Conservation (phyloP, 106 monocot genomes). For the Alisma plantagoaquatica region DNA sequence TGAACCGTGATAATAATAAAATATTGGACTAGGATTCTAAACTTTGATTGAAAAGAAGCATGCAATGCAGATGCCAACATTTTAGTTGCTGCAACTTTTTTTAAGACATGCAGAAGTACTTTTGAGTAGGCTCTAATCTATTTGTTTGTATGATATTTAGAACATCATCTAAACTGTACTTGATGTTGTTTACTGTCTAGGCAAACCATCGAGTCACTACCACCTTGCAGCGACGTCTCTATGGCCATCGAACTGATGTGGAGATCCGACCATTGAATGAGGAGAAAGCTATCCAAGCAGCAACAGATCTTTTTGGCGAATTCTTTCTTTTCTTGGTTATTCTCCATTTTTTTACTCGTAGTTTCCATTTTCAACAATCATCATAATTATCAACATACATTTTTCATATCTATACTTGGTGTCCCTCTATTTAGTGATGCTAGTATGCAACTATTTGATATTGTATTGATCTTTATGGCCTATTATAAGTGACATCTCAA, state of each 20-base stretch:
- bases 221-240: constrained; percentile 72
- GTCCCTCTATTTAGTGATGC: neutral
- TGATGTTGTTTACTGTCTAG: constrained; percentile 22
- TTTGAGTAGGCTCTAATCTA: no score
- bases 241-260: constrained; percentile 76
- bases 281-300: constrained; percentile 93
- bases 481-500: neutral
- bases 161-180: neutral
- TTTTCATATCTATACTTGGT: neutral
- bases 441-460: neutral
- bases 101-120: no score
- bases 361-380: neutral
- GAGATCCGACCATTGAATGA: constrained; percentile 81
- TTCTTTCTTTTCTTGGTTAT: constrained; percentile 66
- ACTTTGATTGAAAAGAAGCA: no score
- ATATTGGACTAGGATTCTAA: no score
- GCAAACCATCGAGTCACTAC: constrained; percentile 76
- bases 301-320: constrained; percentile 83
- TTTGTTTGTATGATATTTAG: neutral
- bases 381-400: neutral
- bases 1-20: no score
- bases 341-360: neutral
- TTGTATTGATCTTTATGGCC: neutral
- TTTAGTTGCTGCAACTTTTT: no score
- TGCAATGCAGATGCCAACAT: no score